Conservation (phyloP, 768 basidiomycete species). For the Brasilioporus rufonigricans region DNA sequence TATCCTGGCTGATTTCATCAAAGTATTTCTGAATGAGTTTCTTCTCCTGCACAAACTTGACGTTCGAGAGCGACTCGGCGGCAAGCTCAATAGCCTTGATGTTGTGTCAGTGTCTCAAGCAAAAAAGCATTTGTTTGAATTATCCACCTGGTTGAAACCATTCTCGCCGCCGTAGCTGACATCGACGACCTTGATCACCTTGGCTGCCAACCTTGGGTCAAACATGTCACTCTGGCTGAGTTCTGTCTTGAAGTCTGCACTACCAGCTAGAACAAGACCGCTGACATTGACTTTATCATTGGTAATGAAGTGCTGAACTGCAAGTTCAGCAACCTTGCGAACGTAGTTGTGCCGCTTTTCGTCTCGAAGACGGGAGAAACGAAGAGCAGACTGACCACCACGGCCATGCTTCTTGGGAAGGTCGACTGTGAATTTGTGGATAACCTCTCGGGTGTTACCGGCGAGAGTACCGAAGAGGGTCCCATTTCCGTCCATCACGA, state of each 20-base stretch:
- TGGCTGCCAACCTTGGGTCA: constrained; percentile 80
- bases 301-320: constrained; percentile 97
- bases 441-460: constrained; percentile 94
- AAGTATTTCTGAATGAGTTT: constrained; percentile 97
- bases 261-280: constrained; percentile 93
- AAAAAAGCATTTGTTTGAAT: background rate
- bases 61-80: constrained; percentile 92
- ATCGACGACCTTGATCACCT: constrained; percentile 97
- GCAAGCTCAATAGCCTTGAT: constrained; percentile 92
- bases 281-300: constrained; percentile 98
- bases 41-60: constrained; percentile 99
- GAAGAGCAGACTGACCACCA: constrained; percentile 98
- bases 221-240: constrained; percentile 96
- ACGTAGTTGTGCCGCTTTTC: constrained; percentile 99
- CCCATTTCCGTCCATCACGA: constrained; percentile 99
- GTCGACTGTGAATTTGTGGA: constrained; percentile 99
- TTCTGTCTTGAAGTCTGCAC: constrained; percentile 98
- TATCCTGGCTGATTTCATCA: constrained; percentile 98
- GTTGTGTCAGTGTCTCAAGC: background rate
- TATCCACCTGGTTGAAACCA: constrained; percentile 93
- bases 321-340: constrained; percentile 95
- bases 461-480: constrained; percentile 94
- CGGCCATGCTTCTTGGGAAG: constrained; percentile 99
- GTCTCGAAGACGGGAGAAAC: constrained; percentile 99
- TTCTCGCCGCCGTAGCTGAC: constrained; percentile 99